Conservation (phyloP, 2,329 filamentous ascomycete species). For the Domatiomyces globalis region DNA sequence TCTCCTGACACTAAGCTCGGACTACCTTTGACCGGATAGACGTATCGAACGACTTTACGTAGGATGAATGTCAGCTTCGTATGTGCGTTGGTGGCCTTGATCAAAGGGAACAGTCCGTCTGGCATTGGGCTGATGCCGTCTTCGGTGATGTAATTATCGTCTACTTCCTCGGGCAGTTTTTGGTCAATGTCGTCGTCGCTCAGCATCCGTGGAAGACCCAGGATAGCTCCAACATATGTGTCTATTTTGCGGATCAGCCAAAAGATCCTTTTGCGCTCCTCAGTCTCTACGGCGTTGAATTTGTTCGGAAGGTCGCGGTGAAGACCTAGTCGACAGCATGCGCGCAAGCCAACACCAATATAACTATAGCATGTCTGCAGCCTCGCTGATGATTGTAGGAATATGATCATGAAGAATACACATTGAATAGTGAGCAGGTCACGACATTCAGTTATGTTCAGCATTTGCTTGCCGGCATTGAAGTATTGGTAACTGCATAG, state of each 20-base stretch:
- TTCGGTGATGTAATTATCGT: constrained; percentile 34
- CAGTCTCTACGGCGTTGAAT: constrained; percentile 57
- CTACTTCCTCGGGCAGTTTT: constrained; percentile 32
- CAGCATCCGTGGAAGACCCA: constrained; percentile 36
- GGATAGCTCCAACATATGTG: constrained; percentile 35
- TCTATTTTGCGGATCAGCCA: constrained; percentile 39
- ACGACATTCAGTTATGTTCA: constrained; percentile 50
- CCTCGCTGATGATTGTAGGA: constrained; percentile 65
- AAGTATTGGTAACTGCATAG: constrained; percentile 56
- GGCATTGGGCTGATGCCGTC: constrained; percentile 41
- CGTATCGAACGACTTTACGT: constrained; percentile 47
- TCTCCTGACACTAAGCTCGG: constrained; percentile 29
- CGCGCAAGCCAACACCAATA: constrained; percentile 61
- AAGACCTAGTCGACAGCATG: constrained; percentile 61
- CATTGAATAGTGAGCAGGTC: constrained; percentile 62
- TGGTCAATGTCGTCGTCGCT: constrained; percentile 38
- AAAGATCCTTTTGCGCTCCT: constrained; percentile 54
- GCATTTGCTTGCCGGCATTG: constrained; percentile 48
- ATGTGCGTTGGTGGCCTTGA: constrained; percentile 47
- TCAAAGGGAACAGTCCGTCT: constrained; percentile 39
- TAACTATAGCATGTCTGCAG: constrained; percentile 69
- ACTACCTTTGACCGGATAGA: constrained; percentile 45
- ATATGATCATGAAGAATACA: constrained; percentile 65
- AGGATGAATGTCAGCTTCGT: constrained; percentile 43
- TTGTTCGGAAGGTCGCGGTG: constrained; percentile 56